Evolutionary conservation across 208 protist genomes (phyloP), one percentile per base, ranked within the genome.

Genomic region (Lotmaria passim): DNA sequence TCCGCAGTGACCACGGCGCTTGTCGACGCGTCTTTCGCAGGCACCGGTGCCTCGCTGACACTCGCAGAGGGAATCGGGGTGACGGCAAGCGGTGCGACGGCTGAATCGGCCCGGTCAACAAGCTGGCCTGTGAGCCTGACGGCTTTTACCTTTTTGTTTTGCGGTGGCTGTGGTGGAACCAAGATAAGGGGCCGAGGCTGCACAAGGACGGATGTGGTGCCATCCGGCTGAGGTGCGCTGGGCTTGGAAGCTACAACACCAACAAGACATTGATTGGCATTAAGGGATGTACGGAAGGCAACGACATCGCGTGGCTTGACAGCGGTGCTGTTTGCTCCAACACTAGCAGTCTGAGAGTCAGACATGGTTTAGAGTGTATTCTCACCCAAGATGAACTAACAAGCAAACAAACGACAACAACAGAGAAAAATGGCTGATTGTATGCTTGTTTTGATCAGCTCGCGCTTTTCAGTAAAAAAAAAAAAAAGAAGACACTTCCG

Each of bases 181-280:
- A 72, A 51, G 26, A 72, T 47, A 24, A 72, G 53, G 2, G 66
- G 66, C 39, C 66, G 66, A 14, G 66, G 71, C 51, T 70, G 60
- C 31, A 76, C 62, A 24, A 61, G 23, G 7, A 59, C 55, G 1
- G 57, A 31, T 7, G 50, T 6, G 36, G 30, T 41, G 17, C 63
- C 71, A 38, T 70, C 43, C 5, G 7, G n/a, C 24, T 50, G 41
- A 12, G 24, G 14, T 0, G 31, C 30, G 17, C 31, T 51, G 1
- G 71, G 62, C 7, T 46, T 64, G 38, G 71, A 52, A 26, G 71
- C 63, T 15, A 61, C 43, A 14, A 70, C 14, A 19, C 51, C 56
- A 44, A 64, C 17, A 26, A 64, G 53, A 33, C 58, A 68, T 28
- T 41, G 14, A 17, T 30, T 31, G 0, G 41, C 34, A 30, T 17